Evolutionary conservation across 2,329 filamentous ascomycete species (phyloP).

Genomic region (Claviceps sp.): DNA sequence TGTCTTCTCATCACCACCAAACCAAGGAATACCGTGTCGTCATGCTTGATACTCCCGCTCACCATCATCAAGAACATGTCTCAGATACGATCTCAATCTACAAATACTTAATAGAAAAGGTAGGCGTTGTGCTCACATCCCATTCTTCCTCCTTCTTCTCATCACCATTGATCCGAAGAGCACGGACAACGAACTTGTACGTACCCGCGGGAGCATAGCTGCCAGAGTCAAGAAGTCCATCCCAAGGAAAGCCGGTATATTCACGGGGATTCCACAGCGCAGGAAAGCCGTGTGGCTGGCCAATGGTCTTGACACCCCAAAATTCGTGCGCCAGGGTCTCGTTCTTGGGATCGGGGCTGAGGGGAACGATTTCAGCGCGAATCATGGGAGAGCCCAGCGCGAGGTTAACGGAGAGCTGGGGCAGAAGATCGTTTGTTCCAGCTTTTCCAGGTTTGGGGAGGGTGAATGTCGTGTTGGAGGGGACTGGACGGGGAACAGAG

Average conservation of each 20-base stretch:
- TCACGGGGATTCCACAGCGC: slow-evolving; percentile 16
- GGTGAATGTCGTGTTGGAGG: slow-evolving; percentile 24
- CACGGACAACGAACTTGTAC: slow-evolving; percentile 36
- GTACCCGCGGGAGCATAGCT: slow-evolving; percentile 32
- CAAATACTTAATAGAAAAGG: not conserved
- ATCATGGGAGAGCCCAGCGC: slow-evolving; percentile 32
- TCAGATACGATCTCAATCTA: slow-evolving; percentile 13
- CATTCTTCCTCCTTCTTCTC: slow-evolving; percentile 29
- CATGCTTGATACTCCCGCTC: too few relatives aligned
- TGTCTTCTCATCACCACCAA: not conserved
- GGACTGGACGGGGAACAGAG: slow-evolving; percentile 8
- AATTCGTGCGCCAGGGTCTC: slow-evolving; percentile 13
- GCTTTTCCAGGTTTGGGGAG: slow-evolving; percentile 27
- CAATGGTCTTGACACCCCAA: slow-evolving; percentile 27
- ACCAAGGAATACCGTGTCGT: not conserved
- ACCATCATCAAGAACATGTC: too few relatives aligned
- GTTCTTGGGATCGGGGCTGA: slow-evolving; percentile 13
- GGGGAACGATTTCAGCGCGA: slow-evolving; percentile 30
- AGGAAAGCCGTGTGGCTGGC: slow-evolving; percentile 29
- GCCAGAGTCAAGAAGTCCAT: slow-evolving; percentile 33
- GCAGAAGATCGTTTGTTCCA: slow-evolving; percentile 20
- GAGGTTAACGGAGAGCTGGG: slow-evolving; percentile 26
- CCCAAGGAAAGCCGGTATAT: slow-evolving; percentile 21
- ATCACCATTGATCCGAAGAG: slow-evolving; percentile 39
- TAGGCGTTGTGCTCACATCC: slow-evolving; percentile 33